Evolutionary conservation across 75 land plant genomes (phyloP), one percentile per base, ranked within the genome.

Genomic region (Cunninghamia lanceolata): DNA sequence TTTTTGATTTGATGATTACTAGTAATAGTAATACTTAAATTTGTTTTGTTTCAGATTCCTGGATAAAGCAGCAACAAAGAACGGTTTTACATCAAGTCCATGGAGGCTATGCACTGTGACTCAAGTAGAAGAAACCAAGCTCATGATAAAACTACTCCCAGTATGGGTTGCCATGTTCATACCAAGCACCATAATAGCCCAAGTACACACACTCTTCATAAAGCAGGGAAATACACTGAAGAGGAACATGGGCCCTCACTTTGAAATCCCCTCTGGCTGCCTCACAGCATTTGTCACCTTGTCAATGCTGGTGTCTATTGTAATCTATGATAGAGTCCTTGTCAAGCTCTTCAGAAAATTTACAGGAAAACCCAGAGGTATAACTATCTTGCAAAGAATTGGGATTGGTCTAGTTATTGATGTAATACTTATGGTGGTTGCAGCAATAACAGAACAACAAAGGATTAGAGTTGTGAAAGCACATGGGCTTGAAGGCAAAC

Each of bases 41-140:
- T 46, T 81, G 17, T 19, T 45, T 89, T 34, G 10, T 2, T 84
- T 83, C 90, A 96, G 98, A 89, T 93, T 91, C 36, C 86, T 96
- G 34, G 94, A 91, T 89, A 94, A 90, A 89, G 99, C 99, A 47
- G 89, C 93, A 0, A 89, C 91, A 8, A 89, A 88, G 59, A 82
- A 84, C 5, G 90, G 88, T 1, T 30, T 85, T 74, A 88, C 46
- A 10, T 84, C 85, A 39, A 75, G 17, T 14, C 88, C 91, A 59
- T 96, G 99, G 95, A 82, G 53, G 16, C 16, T 50, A 14, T 50
- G 53, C 53, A 50, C 53, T 14, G 53, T 50, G 53, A 50, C 53
- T 50, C 53, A 50, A 50, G 53, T 50, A 14, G 53, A 50, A 50
- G 53, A 50, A 50, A 50, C 53, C 53, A 50, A 50, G 16, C 53